A percentile compares a stretch with the other conserved stretches of the same genome.
Evolutionary conservation across 192 early-diverging fungal genomes (phyloP).

Genomic region (Rhizophagus prolifer): DNA sequence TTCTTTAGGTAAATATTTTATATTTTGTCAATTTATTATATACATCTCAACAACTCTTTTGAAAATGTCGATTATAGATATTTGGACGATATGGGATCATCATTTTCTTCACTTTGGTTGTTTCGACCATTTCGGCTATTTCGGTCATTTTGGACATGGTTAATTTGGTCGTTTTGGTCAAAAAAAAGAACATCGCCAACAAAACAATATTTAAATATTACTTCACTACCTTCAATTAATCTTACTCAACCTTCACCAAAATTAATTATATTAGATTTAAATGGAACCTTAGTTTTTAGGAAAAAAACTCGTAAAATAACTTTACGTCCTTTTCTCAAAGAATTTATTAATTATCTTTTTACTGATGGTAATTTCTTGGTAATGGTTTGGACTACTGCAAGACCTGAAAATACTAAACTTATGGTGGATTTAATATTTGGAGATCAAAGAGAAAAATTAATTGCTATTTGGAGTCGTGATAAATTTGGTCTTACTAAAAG

Average conservation of each 20-base stretch:
- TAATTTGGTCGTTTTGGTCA: no score
- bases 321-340: conserved; percentile 49
- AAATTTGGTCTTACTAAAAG: conserved; percentile 43
- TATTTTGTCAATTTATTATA: no score
- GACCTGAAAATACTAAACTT: conserved; percentile 46
- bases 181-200: neutral
- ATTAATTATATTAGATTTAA: conserved; percentile 70
- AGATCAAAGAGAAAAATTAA: conserved; percentile 33
- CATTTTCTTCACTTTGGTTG: no score
- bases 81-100: no score
- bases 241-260: conserved; percentile 29
- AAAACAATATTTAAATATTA: neutral
- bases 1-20: no score
- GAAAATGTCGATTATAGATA: no score
- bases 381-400: conserved; percentile 75
- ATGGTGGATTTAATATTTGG: conserved; percentile 54
- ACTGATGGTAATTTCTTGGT: conserved; percentile 55
- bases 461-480: conserved; percentile 60
- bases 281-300: conserved; percentile 65
- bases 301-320: conserved; percentile 10
- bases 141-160: no score
- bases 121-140: no score
- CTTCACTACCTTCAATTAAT: neutral
- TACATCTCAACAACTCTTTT: no score
- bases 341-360: conserved; percentile 60